Conservation (phyloP, 164 flowering plant genomes). For the Magnolia changhungtana region DNA sequence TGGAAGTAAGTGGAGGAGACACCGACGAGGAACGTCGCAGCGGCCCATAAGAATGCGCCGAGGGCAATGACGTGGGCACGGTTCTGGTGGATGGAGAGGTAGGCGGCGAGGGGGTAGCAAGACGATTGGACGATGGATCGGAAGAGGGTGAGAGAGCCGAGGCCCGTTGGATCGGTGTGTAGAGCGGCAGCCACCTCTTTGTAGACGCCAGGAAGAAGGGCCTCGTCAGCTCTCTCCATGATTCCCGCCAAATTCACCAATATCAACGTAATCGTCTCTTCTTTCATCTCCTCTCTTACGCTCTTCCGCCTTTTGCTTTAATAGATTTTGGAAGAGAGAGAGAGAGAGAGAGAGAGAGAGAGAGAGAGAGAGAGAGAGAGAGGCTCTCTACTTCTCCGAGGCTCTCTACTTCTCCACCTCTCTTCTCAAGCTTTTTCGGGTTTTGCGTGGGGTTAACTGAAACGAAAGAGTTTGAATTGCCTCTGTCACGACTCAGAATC, state of each 20-base stretch:
- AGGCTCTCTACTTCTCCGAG: not conserved
- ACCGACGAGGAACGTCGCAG: conserved; percentile 87
- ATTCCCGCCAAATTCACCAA: conserved; percentile 81
- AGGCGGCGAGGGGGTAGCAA: conserved; percentile 76
- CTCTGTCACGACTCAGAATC: not conserved
- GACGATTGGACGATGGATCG: conserved; percentile 74
- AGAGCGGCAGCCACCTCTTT: conserved; percentile 79
- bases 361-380: too few species aligned
- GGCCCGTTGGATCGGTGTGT: conserved; percentile 67
- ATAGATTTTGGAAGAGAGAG: not conserved
- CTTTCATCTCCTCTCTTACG: conserved; percentile 28
- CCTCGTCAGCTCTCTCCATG: conserved; percentile 89
- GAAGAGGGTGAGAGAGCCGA: conserved; percentile 74
- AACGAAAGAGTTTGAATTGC: not conserved
- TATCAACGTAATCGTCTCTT: conserved; percentile 52
- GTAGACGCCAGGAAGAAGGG: conserved; percentile 79
- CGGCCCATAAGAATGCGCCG: conserved; percentile 87
- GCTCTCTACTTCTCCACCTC: too few species aligned
- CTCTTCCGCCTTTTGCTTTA: not conserved
- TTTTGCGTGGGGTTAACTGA: not conserved
- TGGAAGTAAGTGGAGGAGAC: conserved; percentile 68
- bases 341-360: not conserved
- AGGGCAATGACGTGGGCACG: conserved; percentile 81
- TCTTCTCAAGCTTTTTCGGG: too few species aligned
- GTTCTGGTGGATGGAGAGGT: conserved; percentile 60